Conservation (phyloP, 2,329 filamentous ascomycete species). For the Plectosphaerella sp. region DNA sequence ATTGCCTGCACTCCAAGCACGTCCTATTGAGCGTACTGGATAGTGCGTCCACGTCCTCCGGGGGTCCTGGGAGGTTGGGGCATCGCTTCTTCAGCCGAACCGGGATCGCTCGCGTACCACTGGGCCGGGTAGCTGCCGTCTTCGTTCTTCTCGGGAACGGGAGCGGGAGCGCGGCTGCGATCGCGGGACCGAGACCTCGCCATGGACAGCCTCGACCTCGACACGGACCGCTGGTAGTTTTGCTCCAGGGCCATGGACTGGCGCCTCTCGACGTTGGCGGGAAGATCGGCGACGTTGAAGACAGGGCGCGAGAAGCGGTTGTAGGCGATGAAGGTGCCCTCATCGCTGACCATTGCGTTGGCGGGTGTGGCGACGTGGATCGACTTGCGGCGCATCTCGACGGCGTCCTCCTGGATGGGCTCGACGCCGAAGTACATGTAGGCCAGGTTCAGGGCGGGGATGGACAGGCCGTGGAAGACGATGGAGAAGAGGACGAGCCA, state of each 20-base stretch:
- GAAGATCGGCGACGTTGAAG: slow-evolving; percentile 7
- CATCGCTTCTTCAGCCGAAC: no score
- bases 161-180: not conserved
- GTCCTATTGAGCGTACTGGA: not conserved
- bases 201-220: not conserved
- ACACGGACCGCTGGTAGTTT: not conserved
- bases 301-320: slow-evolving; percentile 40
- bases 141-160: not conserved
- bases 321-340: slow-evolving; percentile 34
- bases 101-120: not conserved
- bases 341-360: slow-evolving; percentile 31
- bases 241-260: not conserved
- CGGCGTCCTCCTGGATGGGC: slow-evolving; percentile 35
- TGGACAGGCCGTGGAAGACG: slow-evolving; percentile 41
- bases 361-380: slow-evolving; percentile 26
- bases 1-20: no score
- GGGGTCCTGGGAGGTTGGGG: not conserved
- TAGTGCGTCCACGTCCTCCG: not conserved
- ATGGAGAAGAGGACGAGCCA: slow-evolving; percentile 36
- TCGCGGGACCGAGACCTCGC: not conserved
- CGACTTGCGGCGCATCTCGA: slow-evolving; percentile 29
- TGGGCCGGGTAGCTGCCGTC: not conserved
- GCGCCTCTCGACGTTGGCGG: not conserved
- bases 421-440: slow-evolving; percentile 31
- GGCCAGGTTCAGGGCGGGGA: slow-evolving; percentile 33